Percentiles rank a stretch among this genome's conserved stretches.
phyloP scores from a whole-genome alignment of 2,329 filamentous ascomycete genomes.

The Ophiostoma triangulosporum region DNA sequence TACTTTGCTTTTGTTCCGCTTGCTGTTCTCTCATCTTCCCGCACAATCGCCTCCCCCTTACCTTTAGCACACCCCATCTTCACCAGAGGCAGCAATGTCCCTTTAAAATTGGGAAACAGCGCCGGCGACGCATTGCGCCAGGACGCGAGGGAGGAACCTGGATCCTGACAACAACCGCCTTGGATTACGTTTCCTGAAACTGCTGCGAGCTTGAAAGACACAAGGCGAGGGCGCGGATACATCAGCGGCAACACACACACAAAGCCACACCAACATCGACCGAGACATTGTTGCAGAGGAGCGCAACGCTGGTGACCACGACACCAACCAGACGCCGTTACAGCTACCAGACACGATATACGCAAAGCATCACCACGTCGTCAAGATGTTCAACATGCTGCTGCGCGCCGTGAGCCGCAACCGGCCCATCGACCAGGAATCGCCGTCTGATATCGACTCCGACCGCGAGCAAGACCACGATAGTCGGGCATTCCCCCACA shows the following conservation, averaged over 20 bases:
- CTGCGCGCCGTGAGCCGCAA: conserved; percentile 21
- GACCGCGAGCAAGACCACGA: conserved; percentile 12
- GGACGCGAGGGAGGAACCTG: conserved; percentile 11
- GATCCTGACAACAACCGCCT: neutral
- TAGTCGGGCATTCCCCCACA: conserved; percentile 11
- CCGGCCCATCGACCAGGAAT: conserved; percentile 11
- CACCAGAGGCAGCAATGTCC: conserved; percentile 8
- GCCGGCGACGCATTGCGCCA: conserved; percentile 10
- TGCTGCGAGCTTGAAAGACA: neutral
- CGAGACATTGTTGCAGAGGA: neutral
- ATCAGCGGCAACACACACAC: neutral
- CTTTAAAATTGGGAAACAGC: conserved; percentile 3
- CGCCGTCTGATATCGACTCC: conserved; percentile 11
- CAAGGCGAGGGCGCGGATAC: neutral
- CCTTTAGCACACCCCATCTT: no score
- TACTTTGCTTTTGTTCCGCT: neutral
- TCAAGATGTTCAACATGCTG: conserved; percentile 20
- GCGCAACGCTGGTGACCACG: neutral
- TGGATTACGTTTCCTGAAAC: neutral
- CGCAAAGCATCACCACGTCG: neutral
- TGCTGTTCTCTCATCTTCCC: neutral
- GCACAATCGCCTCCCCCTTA: neutral
- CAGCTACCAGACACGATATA: neutral
- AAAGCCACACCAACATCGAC: neutral
- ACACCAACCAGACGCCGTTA: neutral